Evolutionary conservation across 1,284 basidiomycete genomes (phyloP), one percentile per base, ranked within the genome.

Genomic region (Fomitopsis schrenkii): DNA sequence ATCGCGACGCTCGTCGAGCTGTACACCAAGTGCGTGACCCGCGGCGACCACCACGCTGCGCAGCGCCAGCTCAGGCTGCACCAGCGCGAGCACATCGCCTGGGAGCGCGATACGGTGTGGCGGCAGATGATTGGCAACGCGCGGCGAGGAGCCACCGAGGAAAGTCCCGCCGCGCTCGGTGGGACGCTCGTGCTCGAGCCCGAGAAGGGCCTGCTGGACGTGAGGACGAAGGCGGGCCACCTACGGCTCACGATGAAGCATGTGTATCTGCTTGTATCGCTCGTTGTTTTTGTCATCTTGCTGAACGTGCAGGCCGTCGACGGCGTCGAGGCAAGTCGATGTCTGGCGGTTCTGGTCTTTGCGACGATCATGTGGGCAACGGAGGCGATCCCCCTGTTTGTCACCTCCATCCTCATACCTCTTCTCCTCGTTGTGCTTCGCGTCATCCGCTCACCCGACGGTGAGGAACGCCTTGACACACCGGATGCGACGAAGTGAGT

Each of bases 51-150:
- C 42, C 78, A 81, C 8, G 75, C 84, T 22, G 96, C 96, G 0
- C 82, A 84, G 56, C 86, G 91, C 65, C 94, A 98, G 72, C 84
- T 99, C 56, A 88, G 90, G 66, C 83, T 94, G 28, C 90, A 97
- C 73, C 87, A 98, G 60, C 87, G 96, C 35, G 97, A 99, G 79
- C 90, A 94, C 70, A 91, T 96, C 63, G 95, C 94, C 2, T 96
- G 94, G 93, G 94, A 97, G 71, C 86, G 94, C 52, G 94, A 97
- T 70, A 97, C 94, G 0, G 93, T 99, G 5, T 99, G 97, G 97
- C 84, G 96, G 33, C 93, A 97, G 75, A 98, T 99, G 97, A 95
- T 99, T 67, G 90, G 90, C 14, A 87, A 89, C 38, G 93, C 95
- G 70, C 85, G 95, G 54, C 83, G 87, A 10, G 90, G 89, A 3